These are phyloP conservation scores for Vitis hybrid DNA, from an alignment of 177 flowering plant genomes.

Conservation along the genomic window DNA sequence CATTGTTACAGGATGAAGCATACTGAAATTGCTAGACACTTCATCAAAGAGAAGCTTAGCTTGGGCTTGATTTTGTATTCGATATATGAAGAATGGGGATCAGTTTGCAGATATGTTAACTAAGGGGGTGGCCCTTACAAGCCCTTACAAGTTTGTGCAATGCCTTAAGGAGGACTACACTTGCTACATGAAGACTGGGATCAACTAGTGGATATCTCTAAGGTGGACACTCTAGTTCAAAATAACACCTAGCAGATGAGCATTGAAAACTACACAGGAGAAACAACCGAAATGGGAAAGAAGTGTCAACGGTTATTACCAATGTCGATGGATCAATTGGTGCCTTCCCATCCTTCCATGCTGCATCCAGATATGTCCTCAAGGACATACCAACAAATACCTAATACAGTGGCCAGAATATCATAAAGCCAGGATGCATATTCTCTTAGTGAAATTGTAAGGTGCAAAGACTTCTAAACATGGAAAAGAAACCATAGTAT, in stretches of 20 bases:
- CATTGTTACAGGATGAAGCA: too few species aligned
- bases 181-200: too few species aligned
- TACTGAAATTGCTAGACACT: too few species aligned
- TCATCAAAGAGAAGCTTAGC: too few species aligned
- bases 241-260: background rate
- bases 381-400: conserved; percentile 98
- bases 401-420: conserved; percentile 35
- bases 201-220: too few species aligned
- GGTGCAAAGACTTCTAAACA: background rate
- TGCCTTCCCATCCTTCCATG: conserved; percentile 98
- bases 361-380: conserved; percentile 97
- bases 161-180: too few species aligned
- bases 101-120: too few species aligned
- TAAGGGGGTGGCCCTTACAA: too few species aligned
- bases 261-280: background rate
- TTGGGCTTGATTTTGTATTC: too few species aligned
- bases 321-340: conserved; percentile 96
- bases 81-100: too few species aligned
- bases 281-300: background rate
- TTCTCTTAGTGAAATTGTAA: background rate
- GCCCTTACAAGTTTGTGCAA: too few species aligned
- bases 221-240: background rate
- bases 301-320: conserved; percentile 40
- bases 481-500: background rate
- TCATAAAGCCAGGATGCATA: background rate